phyloP scores from a whole-genome alignment of 768 basidiomycete genomes.

The Phanerochaete carnosa region DNA sequence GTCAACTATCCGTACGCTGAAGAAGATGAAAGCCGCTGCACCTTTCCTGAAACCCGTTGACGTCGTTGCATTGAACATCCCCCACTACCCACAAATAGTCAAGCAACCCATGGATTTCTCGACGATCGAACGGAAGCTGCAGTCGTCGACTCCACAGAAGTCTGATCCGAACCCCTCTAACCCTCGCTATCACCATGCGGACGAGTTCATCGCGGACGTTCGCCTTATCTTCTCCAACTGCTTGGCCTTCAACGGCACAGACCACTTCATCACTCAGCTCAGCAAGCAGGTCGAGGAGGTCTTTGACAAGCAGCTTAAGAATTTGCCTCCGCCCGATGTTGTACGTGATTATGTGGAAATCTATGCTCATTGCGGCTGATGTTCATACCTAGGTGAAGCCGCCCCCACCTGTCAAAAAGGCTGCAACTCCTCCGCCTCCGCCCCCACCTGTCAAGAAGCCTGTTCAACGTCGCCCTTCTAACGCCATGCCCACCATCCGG shows the following conservation, averaged over 20 bases:
- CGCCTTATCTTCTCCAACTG: slow-evolving; percentile 88
- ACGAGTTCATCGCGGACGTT: slow-evolving; percentile 84
- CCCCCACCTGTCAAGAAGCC: slow-evolving; percentile 41
- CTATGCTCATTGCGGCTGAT: not conserved
- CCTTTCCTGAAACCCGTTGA: slow-evolving; percentile 91
- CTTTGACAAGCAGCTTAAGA: slow-evolving; percentile 86
- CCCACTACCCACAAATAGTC: slow-evolving; percentile 85
- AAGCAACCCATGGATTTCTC: slow-evolving; percentile 92
- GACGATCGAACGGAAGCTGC: slow-evolving; percentile 87
- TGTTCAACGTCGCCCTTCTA: slow-evolving; percentile 64
- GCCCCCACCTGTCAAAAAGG: slow-evolving; percentile 42
- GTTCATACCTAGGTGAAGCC: slow-evolving; percentile 34
- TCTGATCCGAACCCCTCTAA: slow-evolving; percentile 66
- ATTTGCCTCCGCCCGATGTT: slow-evolving; percentile 74
- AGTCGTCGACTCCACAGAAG: slow-evolving; percentile 74
- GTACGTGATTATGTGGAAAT: slow-evolving; percentile 41
- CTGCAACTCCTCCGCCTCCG: slow-evolving; percentile 37
- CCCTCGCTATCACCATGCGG: slow-evolving; percentile 72
- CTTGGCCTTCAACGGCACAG: slow-evolving; percentile 88
- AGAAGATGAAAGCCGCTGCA: slow-evolving; percentile 78
- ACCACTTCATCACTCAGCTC: slow-evolving; percentile 75
- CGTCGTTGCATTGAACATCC: slow-evolving; percentile 74
- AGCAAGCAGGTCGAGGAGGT: slow-evolving; percentile 79
- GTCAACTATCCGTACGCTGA: slow-evolving; percentile 75
- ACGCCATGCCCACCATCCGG: slow-evolving; percentile 79